phyloP scores from a whole-genome alignment of 2,329 filamentous ascomycete species.

The Clarireedia homoeocarpa region DNA sequence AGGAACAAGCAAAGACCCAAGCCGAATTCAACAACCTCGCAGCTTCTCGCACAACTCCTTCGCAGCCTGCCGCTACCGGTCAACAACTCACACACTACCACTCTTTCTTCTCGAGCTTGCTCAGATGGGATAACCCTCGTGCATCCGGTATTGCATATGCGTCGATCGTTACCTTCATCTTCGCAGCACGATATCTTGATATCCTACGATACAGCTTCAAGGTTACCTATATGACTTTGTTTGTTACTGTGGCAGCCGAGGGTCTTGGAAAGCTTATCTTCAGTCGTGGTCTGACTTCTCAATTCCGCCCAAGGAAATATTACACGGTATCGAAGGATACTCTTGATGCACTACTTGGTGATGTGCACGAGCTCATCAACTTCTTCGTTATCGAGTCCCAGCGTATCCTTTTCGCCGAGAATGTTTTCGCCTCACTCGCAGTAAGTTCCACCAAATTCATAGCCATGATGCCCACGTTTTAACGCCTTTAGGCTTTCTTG shows the following conservation, averaged over 20 bases:
- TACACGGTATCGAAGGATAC: conserved; percentile 58
- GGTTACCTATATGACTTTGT: conserved; percentile 55
- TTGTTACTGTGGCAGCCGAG: conserved; percentile 53
- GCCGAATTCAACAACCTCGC: conserved; percentile 51
- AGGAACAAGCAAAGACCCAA: conserved; percentile 47
- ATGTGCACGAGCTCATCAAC: conserved; percentile 61
- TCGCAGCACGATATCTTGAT: conserved; percentile 58
- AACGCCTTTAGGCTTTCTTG: conserved; percentile 43
- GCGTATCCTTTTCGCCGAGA: conserved; percentile 61
- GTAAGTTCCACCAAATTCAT: conserved; percentile 37
- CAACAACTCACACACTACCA: conserved; percentile 62
- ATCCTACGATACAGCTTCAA: conserved; percentile 58
- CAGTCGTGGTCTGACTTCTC: conserved; percentile 54
- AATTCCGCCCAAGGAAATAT: conserved; percentile 60
- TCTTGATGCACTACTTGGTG: conserved; percentile 52
- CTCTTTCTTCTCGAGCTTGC: conserved; percentile 60
- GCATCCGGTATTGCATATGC: conserved; percentile 58
- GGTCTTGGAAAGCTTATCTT: conserved; percentile 52
- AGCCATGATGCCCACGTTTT: conserved; percentile 2
- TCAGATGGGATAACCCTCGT: conserved; percentile 62
- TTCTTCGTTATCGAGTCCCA: conserved; percentile 65
- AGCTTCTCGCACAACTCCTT: conserved; percentile 47
- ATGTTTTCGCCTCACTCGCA: conserved; percentile 49
- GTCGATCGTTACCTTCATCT: conserved; percentile 49
- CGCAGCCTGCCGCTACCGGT: conserved; percentile 47